A percentile compares a stretch with the other conserved stretches of the same genome.
These are phyloP conservation scores for Fusarium phyllophilum DNA, from an alignment of 2,329 filamentous ascomycete genomes.

Conservation along the genomic window DNA sequence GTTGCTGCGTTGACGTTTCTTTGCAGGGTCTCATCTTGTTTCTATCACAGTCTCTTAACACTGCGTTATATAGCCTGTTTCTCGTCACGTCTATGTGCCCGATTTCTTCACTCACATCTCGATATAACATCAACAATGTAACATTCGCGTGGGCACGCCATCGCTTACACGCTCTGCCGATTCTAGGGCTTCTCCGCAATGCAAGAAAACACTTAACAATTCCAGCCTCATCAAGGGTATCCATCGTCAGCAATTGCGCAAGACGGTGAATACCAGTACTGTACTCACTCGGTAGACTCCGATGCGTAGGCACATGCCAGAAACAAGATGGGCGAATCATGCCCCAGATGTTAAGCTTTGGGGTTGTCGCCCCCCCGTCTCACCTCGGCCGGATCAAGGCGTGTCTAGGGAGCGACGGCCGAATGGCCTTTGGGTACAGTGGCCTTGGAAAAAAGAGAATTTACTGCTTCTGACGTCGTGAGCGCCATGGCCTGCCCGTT, in stretches of 20 bases:
- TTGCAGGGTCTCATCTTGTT: neutral
- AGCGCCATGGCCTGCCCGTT: constrained; percentile 35
- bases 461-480: constrained; percentile 37
- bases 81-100: neutral
- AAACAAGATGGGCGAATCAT: constrained; percentile 25
- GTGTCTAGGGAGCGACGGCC: constrained; percentile 21
- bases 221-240: constrained; percentile 26
- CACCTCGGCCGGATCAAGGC: constrained; percentile 31
- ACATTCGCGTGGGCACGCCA: constrained; percentile 34
- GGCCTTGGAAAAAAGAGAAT: constrained; percentile 5
- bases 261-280: neutral
- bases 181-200: constrained; percentile 34
- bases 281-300: constrained; percentile 30
- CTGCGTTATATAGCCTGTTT: constrained; percentile 1
- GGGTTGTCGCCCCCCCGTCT: constrained; percentile 10
- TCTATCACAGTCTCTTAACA: neutral
- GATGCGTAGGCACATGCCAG: constrained; percentile 19
- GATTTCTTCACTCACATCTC: neutral
- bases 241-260: constrained; percentile 21
- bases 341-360: constrained; percentile 35
- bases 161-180: constrained; percentile 35
- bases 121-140: constrained; percentile 15
- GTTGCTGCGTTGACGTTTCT: constrained; percentile 7
- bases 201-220: constrained; percentile 13
- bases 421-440: neutral